Evolutionary conservation across 164 flowering plant genomes (phyloP).

Genomic region (Vitis amurensis): DNA sequence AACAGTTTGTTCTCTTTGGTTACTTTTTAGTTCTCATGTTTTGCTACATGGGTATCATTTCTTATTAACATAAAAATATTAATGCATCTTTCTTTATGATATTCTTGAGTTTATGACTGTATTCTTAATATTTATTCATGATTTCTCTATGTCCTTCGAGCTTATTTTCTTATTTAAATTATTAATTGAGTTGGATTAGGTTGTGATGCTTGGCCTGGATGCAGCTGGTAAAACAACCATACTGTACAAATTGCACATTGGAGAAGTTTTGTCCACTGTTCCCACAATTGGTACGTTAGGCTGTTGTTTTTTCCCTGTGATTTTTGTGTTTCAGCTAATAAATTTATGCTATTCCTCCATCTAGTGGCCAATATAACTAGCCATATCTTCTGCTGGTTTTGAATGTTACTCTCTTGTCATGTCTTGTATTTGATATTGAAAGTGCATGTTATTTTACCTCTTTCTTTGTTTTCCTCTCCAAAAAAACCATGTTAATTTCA

Average conservation of each 20-base stretch:
- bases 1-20: neutral
- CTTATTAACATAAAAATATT: neutral
- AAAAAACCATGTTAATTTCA: too few relatives aligned
- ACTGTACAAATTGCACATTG: slow-evolving; percentile 92
- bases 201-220: slow-evolving; percentile 99
- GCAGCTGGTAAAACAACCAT: slow-evolving; percentile 99
- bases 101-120: neutral
- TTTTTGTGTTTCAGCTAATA: neutral
- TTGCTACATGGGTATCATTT: neutral
- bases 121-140: neutral
- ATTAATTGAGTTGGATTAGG: slow-evolving; percentile 46
- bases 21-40: neutral
- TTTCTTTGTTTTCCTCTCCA: neutral
- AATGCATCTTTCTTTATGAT: neutral
- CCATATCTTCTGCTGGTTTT: too few relatives aligned
- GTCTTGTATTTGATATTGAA: neutral
- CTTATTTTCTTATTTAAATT: slow-evolving; percentile 6
- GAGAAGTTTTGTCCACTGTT: slow-evolving; percentile 95
- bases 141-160: neutral
- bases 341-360: neutral
- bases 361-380: neutral
- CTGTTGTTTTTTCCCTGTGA: neutral
- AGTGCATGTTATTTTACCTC: neutral
- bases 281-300: slow-evolving; percentile 87
- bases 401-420: neutral